These are phyloP conservation scores for Apiotrichum brassicae DNA, from an alignment of 1,284 basidiomycete genomes.

Conservation along the genomic window DNA sequence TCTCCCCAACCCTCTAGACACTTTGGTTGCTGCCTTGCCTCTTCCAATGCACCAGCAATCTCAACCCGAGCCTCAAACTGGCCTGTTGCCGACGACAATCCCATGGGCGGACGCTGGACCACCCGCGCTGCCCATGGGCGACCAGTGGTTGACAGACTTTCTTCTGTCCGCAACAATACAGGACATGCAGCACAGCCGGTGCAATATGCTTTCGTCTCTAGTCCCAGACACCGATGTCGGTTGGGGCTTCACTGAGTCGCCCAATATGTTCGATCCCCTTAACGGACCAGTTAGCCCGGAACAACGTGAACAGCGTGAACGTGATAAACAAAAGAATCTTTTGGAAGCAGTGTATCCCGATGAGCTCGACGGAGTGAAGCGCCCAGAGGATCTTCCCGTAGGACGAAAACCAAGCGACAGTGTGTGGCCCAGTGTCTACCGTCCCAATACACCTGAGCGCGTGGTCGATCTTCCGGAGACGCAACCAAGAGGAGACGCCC, in stretches of 20 bases:
- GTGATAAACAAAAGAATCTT: neutral
- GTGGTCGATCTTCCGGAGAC: constrained; percentile 6
- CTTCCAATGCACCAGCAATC: neutral
- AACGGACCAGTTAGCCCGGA: constrained; percentile 10
- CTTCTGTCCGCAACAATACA: constrained; percentile 9
- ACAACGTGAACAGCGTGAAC: constrained; percentile 1
- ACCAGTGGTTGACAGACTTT: constrained; percentile 9
- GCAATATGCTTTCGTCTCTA: neutral
- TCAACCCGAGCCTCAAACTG: neutral
- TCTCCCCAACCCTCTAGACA: neutral
- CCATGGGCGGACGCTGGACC: neutral
- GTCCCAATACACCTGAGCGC: constrained; percentile 15
- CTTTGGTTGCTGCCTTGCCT: neutral
- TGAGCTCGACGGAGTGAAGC: constrained; percentile 11
- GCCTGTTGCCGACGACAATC: neutral
- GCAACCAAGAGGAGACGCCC: neutral
- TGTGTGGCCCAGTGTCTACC: constrained; percentile 20
- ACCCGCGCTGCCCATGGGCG: neutral
- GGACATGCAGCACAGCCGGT: neutral
- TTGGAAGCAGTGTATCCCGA: constrained; percentile 9
- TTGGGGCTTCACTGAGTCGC: constrained; percentile 12
- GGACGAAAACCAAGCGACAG: constrained; percentile 12
- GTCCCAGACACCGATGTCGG: constrained; percentile 2
- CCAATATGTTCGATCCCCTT: constrained; percentile 18
- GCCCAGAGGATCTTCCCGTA: constrained; percentile 11